phyloP scores from a whole-genome alignment of 1,139 yeast species.

The Saccharomycopsis hybrid region DNA sequence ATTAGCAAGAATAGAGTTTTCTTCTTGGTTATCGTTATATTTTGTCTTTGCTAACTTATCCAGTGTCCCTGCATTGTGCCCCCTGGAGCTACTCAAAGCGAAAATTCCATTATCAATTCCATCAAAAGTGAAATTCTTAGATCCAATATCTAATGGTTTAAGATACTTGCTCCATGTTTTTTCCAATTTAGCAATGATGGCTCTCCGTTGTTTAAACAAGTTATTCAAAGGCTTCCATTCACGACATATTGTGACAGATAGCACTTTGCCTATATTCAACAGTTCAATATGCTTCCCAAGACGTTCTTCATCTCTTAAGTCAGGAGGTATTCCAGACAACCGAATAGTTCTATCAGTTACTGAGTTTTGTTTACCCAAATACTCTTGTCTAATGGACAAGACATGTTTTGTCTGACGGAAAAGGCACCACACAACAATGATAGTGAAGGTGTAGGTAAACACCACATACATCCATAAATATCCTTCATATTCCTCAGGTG shows the following conservation, averaged over 20 bases:
- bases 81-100: constrained; percentile 5
- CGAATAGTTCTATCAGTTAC: constrained; percentile 89
- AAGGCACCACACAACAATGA: constrained; percentile 54
- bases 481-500: constrained; percentile 31
- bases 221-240: constrained; percentile 75
- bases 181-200: constrained; percentile 54
- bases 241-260: constrained; percentile 68
- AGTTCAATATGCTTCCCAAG: constrained; percentile 69
- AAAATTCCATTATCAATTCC: constrained; percentile 15
- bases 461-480: constrained; percentile 75
- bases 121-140: constrained; percentile 13
- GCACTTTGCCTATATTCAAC: constrained; percentile 74
- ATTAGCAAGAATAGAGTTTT: constrained; percentile 3
- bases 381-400: constrained; percentile 70
- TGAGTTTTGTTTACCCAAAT: constrained; percentile 82
- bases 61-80: not conserved
- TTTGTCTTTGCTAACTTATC: constrained; percentile 3
- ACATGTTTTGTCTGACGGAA: constrained; percentile 66
- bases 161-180: constrained; percentile 72
- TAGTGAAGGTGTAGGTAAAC: constrained; percentile 81
- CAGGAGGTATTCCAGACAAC: constrained; percentile 86
- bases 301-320: constrained; percentile 60
- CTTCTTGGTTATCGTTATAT: not conserved
- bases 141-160: constrained; percentile 28
- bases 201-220: constrained; percentile 53